Evolutionary conservation across 192 early-diverging fungal genomes (phyloP).

Genomic region (Spizellomyces sp.): DNA sequence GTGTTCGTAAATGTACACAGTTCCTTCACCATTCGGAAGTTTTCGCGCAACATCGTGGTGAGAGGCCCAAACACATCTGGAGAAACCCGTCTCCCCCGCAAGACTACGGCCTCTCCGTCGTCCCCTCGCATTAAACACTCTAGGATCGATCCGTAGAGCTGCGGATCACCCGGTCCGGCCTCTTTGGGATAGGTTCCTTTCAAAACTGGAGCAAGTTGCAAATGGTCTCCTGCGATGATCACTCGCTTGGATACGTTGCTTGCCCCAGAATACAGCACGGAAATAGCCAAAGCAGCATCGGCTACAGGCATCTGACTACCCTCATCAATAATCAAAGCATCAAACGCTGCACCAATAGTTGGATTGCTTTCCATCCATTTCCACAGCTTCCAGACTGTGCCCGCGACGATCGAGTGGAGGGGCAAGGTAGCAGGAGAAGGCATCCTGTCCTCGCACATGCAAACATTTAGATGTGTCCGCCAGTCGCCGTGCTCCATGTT

Average conservation of each 20-base stretch:
- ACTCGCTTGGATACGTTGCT: slow-evolving; percentile 24
- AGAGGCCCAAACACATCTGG: neutral
- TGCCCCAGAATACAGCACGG: neutral
- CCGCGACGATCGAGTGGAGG: slow-evolving; percentile 18
- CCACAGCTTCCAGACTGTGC: slow-evolving; percentile 37
- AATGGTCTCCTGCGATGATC: slow-evolving; percentile 38
- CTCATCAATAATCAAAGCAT: slow-evolving; percentile 42
- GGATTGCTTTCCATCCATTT: slow-evolving; percentile 16
- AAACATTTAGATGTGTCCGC: slow-evolving; percentile 7
- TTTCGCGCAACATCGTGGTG: slow-evolving; percentile 36
- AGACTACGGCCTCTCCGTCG: neutral
- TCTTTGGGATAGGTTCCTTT: slow-evolving; percentile 29
- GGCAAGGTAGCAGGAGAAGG: slow-evolving; percentile 12
- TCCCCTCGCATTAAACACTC: slow-evolving; percentile 29
- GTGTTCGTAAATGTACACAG: slow-evolving; percentile 32
- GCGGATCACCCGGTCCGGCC: slow-evolving; percentile 1
- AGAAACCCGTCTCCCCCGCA: neutral
- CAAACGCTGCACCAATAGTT: slow-evolving; percentile 9
- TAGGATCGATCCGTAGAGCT: slow-evolving; percentile 39
- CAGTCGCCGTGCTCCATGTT: slow-evolving; percentile 21
- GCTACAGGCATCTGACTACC: slow-evolving; percentile 36
- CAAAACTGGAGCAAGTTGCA: slow-evolving; percentile 40
- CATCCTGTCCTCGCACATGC: neutral
- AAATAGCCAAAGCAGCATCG: slow-evolving; percentile 34
- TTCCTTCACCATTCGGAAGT: slow-evolving; percentile 41